Evolutionary conservation across 495 filamentous ascomycete species (phyloP), one percentile per base, ranked within the genome.

Genomic region (Annulohypoxylon moriforme): DNA sequence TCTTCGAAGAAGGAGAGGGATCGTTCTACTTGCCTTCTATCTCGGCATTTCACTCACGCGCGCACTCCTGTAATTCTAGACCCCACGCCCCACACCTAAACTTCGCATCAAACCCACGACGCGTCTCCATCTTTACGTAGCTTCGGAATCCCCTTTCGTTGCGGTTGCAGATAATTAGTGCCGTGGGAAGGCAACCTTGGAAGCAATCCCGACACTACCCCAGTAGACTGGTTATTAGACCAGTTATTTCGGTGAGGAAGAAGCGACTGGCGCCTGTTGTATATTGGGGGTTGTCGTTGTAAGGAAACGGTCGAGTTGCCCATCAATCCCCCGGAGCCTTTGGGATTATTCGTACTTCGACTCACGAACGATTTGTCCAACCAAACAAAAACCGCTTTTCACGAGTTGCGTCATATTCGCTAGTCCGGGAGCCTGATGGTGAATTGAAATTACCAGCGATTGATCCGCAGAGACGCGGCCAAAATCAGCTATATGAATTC

Each of bases 401-500:
- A 38, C 55, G 33, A 18, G 20, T 31, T 25, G 18, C 20, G 60
- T 56, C 60, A 60, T 64, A 53, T 64, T 47, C 52, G 18, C 42
- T 27, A 55, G 9, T 66, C 50, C 65, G 59, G 25, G 60, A 60
- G 44, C 55, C 56, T 60, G 49, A 75, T 72, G 69, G 63, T 74
- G 69, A 69, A 67, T 61, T 73, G 50, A 67, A 67, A 52, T 42
- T 38, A 60, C 11, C 47, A 50, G 46, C 34, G 42, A 64, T 29
- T 62, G 64, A 53, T 72, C 71, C 64, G 74, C 68, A 58, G 34
- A 69, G 40, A 75, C 72, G 75, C 77, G 72, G 75, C 34, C 52
- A 63, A 68, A 74, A 59, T 53, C 60, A 76, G 40, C 74, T 78
- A 78, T 76, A 78, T 78, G 76, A 78, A 74, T 78, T 76, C 72